phyloP scores from a whole-genome alignment of 163 green algal genomes.

The Chlamydomonas reinhardtii region DNA sequence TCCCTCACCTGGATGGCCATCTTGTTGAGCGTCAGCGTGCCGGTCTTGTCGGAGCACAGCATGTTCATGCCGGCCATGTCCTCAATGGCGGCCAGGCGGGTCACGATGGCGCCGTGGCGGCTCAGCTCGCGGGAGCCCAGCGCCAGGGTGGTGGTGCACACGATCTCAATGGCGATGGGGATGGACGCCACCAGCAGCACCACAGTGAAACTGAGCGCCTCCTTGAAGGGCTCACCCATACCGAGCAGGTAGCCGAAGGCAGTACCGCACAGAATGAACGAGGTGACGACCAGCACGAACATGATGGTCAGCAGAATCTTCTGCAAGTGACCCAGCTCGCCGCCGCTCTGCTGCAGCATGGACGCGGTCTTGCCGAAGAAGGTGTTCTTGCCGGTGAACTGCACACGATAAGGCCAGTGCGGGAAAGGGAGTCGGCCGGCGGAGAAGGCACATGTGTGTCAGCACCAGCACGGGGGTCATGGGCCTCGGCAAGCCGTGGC shows the following conservation, averaged over 20 bases:
- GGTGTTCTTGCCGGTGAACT: constrained; percentile 87
- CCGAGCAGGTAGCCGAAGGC: constrained; percentile 70
- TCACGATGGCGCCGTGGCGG: constrained; percentile 87
- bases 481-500: too few relatives aligned
- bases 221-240: constrained; percentile 47
- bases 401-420: not conserved
- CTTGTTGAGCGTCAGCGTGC: constrained; percentile 94
- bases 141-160: constrained; percentile 88
- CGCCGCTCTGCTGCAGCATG: constrained; percentile 81
- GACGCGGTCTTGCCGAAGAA: constrained; percentile 95
- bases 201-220: constrained; percentile 61
- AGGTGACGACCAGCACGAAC: constrained; percentile 70
- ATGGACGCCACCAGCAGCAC: constrained; percentile 91
- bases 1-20: constrained; percentile 88
- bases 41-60: constrained; percentile 94
- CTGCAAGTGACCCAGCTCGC: constrained; percentile 85
- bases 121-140: constrained; percentile 75
- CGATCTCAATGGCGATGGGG: constrained; percentile 92
- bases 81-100: constrained; percentile 88
- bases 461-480: too few relatives aligned
- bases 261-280: constrained; percentile 65
- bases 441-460: too few relatives aligned
- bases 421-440: too few relatives aligned
- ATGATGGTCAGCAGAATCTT: constrained; percentile 88
- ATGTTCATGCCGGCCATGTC: constrained; percentile 97